Base-by-base conservation (phyloP, 257 asterid species). In the Petunia axillaris region DNA sequence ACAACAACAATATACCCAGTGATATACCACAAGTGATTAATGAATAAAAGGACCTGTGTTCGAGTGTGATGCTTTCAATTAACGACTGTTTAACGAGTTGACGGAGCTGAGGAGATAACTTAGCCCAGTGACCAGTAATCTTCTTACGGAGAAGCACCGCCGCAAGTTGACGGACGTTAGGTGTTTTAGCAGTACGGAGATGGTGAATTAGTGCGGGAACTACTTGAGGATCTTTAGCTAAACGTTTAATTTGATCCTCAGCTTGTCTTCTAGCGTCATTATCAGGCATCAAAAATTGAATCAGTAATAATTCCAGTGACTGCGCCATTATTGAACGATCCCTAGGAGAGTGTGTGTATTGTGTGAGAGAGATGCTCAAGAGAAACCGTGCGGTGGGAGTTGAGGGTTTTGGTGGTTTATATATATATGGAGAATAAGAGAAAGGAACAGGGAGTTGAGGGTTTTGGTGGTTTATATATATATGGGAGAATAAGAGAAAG, bases 251-350 rank as follows among this genome's bases (percentile, higher is more conserved):
- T 85, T 95, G 99, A 76, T 95, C 99, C 89, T 95, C 99, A 39
- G 99, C 98, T 88, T 95, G 98, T 55, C 99, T 91, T 63, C 98
- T 87, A n/a, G 98, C 98, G 73, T 95, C 99, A 77, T 95, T 95
- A 85, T 95, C 97, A 82, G 99, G 99, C 99, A 95, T 95, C 83
- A 95, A 76, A 82, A 95, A 95, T 57, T 95, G 99, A 82, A 93
- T 93, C 48, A 95, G 79, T 83, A 95, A 84, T 79, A 93, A 91
- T 85, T 95, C 99, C 83, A 95, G 85, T 15, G 99, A 95, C 85
- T 95, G 99, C 86, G 99, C 95, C 99, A 93, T 93, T 10, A 4
- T 63, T 63, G 38, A 10, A 36, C 46, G 62, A 73, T 46, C 40
- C 25, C 5, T 70, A 8, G 41, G 58, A 3, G 41, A 36, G 15